phyloP scores from a whole-genome alignment of 164 flowering plant species.

The Berberis thunbergii region DNA sequence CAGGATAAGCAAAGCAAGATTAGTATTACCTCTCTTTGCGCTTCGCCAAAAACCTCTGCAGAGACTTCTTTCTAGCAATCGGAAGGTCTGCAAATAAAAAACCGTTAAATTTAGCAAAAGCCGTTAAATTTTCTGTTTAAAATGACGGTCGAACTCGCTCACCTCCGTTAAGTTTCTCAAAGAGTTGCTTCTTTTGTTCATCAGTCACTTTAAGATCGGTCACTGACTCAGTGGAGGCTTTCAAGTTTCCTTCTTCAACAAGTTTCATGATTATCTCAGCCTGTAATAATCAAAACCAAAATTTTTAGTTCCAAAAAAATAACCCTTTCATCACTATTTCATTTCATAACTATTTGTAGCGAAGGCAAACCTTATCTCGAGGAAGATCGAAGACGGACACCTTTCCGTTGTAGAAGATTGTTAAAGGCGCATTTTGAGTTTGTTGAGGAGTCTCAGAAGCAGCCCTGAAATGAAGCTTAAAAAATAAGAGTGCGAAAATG shows the following conservation, averaged over 20 bases:
- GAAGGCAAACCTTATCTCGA: constrained; percentile 14
- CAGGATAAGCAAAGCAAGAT: background rate
- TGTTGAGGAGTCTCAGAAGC: background rate
- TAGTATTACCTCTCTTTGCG: constrained; percentile 53
- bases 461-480: constrained; percentile 3
- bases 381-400: constrained; percentile 24
- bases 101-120: background rate
- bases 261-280: constrained; percentile 46
- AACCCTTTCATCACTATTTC: background rate
- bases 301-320: background rate
- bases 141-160: background rate
- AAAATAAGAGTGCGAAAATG: no score
- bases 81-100: constrained; percentile 31
- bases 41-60: constrained; percentile 36
- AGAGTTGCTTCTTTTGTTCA: no score
- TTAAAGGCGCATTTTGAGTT: constrained; percentile 27
- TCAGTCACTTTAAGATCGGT: no score
- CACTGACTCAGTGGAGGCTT: background rate
- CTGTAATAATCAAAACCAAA: constrained; percentile 11
- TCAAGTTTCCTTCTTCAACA: constrained; percentile 24
- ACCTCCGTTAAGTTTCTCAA: constrained; percentile 47
- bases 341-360: background rate
- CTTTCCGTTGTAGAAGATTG: constrained; percentile 32
- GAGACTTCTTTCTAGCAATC: constrained; percentile 28
- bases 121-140: no score